Evolutionary conservation across 495 filamentous ascomycete species (phyloP).

Genomic region (Aspergillus egyptiacus): DNA sequence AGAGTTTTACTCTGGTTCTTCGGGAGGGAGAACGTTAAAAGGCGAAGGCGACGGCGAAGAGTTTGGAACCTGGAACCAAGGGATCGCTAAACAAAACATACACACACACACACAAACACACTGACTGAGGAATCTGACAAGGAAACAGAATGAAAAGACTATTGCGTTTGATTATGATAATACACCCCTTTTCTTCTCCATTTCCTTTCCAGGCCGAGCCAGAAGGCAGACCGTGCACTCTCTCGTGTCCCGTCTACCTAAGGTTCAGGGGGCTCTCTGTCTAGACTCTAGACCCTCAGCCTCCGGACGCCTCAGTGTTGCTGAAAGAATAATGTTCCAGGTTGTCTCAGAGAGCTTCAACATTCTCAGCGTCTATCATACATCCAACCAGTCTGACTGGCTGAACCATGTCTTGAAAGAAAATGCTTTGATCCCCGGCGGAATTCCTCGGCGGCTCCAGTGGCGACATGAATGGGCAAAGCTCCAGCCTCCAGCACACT

Average conservation of each 20-base stretch:
- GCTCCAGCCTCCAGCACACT: no score
- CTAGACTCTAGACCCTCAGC: background rate
- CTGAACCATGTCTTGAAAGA: conserved; percentile 1
- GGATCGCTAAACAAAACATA: background rate
- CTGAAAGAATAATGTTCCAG: background rate
- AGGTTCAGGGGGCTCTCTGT: conserved; percentile 7
- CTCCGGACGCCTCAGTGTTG: background rate
- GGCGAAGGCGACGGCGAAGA: background rate
- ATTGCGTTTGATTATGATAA: background rate
- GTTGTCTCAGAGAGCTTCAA: background rate
- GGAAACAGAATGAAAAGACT: background rate
- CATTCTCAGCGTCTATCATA: background rate
- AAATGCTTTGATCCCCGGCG: no score
- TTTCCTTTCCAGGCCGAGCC: conserved; percentile 8
- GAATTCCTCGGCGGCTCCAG: no score
- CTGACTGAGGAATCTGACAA: background rate
- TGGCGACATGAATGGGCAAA: no score
- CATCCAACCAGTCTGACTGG: background rate
- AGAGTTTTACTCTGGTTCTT: no score
- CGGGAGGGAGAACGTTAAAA: no score
- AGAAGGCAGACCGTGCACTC: conserved; percentile 11
- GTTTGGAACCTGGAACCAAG: background rate
- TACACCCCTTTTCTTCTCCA: conserved; percentile 4
- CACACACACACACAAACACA: background rate
- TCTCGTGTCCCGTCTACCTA: background rate